Base-by-base conservation (phyloP, 495 filamentous ascomycete genomes). In the Parathielavia hyrcaniae region DNA sequence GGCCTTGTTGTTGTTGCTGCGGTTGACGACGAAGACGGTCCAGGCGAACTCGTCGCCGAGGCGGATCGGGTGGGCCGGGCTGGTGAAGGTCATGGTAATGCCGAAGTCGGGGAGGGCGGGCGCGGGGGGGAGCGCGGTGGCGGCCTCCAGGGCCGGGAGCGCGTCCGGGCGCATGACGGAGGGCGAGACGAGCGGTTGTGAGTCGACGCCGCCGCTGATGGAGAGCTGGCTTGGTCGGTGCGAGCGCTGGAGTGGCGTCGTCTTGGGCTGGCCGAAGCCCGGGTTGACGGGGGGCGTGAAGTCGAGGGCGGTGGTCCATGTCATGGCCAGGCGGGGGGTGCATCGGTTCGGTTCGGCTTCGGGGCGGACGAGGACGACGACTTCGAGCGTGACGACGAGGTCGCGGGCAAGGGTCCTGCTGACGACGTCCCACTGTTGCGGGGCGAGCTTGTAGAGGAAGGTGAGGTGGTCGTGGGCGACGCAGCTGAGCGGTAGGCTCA, bases 1-100 rank as follows among this genome's bases (percentile, higher is more conserved):
- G 11, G 40, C 52, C 6, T 61, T 53, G 11, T 59, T 63, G 32
- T 61, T 53, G 11, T 59, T 63, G 32, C 81, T 86, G 38, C 88
- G 86, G 69, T 97, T 97, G 50, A 96, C 87, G 20, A 97, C 83
- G 67, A 96, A 90, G 19, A 96, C 82, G 41, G 81, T 79, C 92
- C 91, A 96, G n/a, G 75, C 72, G 68, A 97, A 96, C 13, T 83
- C 79, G 40, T 89, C 81, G 5, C 91, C 90, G 4, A 90, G 81
- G 49, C 79, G 76, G 14, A 72, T 68, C 49, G 73, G 68, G 20
- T 67, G 64, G 13, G 71, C 66, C 11, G 87, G 87, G 0, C 81
- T 85, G 11, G 83, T 83, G 53, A 79, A 76, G 19, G 90, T 90
- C 58, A 93, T 79, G 6, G 85, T 89, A 45, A 93, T 81, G 10